Conservation (phyloP, 2,329 filamentous ascomycete genomes). For the Dendrostoma leiphaemia region DNA sequence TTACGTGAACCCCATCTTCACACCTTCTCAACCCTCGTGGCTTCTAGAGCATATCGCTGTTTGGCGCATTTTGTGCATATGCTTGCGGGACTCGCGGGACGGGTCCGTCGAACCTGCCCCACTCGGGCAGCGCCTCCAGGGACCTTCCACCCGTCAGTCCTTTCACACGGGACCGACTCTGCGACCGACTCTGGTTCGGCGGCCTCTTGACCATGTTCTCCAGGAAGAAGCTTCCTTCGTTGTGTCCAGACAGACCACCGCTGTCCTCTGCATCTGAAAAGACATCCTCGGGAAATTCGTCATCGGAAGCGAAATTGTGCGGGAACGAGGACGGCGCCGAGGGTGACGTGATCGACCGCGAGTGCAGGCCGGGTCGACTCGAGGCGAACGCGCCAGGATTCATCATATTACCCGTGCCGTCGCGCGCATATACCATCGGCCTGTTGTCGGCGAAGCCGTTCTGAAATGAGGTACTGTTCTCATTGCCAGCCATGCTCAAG, state of each 20-base stretch:
- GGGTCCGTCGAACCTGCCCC: slow-evolving; percentile 29
- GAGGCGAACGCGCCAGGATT: slow-evolving; percentile 58
- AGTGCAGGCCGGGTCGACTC: slow-evolving; percentile 68
- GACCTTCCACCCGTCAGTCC: slow-evolving; percentile 58
- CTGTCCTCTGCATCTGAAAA: slow-evolving; percentile 77
- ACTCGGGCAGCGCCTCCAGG: slow-evolving; percentile 25
- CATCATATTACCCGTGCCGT: slow-evolving; percentile 60
- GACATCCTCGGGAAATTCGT: slow-evolving; percentile 70
- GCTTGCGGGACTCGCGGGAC: slow-evolving; percentile 39
- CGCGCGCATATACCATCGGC: slow-evolving; percentile 54
- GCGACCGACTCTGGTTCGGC: slow-evolving; percentile 54
- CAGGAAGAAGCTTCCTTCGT: slow-evolving; percentile 51
- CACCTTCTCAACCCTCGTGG: background rate
- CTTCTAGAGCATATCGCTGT: slow-evolving; percentile 35
- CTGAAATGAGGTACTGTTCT: slow-evolving; percentile 69
- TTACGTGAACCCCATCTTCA: background rate
- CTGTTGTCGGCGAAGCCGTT: slow-evolving; percentile 81
- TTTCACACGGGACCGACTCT: slow-evolving; percentile 58
- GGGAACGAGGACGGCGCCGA: slow-evolving; percentile 56
- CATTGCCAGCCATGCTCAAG: slow-evolving; percentile 75
- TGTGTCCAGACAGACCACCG: slow-evolving; percentile 28
- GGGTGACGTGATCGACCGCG: slow-evolving; percentile 82
- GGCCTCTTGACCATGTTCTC: slow-evolving; percentile 62
- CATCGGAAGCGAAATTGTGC: slow-evolving; percentile 65
- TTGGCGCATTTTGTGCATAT: slow-evolving; percentile 28